These are phyloP conservation scores for Ogataea nitratoaversa DNA, from an alignment of 805 yeast genomes.

Conservation along the genomic window DNA sequence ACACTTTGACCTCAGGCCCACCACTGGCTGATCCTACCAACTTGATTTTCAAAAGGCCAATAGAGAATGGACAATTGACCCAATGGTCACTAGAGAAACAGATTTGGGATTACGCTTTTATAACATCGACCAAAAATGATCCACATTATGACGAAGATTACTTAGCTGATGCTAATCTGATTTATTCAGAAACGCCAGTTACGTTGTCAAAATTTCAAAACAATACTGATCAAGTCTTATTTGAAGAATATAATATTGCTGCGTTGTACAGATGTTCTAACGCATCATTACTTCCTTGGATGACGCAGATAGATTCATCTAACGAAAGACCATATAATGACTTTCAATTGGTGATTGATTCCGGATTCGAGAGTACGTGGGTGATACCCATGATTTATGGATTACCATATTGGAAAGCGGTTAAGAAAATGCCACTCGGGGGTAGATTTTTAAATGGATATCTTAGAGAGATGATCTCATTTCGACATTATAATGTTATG, in stretches of 20 bases:
- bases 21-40: constrained; percentile 71
- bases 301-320: constrained; percentile 21
- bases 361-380: constrained; percentile 87
- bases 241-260: constrained; percentile 87
- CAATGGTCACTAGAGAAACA: constrained; percentile 90
- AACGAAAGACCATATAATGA: constrained; percentile 33
- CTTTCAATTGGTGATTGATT: constrained; percentile 77
- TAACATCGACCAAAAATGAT: constrained; percentile 29
- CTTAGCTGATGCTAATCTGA: constrained; percentile 52
- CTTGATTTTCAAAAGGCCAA: constrained; percentile 71
- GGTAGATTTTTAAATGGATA: constrained; percentile 83
- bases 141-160: constrained; percentile 31
- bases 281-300: constrained; percentile 63
- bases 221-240: constrained; percentile 85
- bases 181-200: constrained; percentile 77
- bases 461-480: constrained; percentile 79
- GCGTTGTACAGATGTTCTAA: constrained; percentile 65
- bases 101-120: constrained; percentile 81
- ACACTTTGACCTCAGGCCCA: constrained; percentile 32
- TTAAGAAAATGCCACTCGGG: constrained; percentile 76
- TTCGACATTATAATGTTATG: constrained; percentile 86
- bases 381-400: constrained; percentile 81
- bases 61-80: constrained; percentile 80
- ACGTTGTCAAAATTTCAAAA: constrained; percentile 77
- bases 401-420: constrained; percentile 69